Evolutionary conservation across 2,329 filamentous ascomycete genomes (phyloP).

Genomic region (Stachybotrys elegans): DNA sequence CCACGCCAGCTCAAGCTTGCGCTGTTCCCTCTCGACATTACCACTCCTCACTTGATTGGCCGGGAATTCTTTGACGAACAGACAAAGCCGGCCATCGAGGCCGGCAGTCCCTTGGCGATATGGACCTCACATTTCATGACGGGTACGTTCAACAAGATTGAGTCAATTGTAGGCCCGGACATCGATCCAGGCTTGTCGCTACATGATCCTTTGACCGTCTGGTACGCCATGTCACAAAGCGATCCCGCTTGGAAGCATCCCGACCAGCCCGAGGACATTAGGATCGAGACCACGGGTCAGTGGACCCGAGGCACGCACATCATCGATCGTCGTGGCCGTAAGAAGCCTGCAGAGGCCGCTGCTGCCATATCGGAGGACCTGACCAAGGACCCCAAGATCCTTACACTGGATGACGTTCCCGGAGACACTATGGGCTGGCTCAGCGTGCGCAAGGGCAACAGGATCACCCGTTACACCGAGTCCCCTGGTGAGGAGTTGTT

Average conservation of each 20-base stretch:
- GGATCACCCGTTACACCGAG: slow-evolving; percentile 66
- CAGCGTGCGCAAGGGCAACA: slow-evolving; percentile 68
- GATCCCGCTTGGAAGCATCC: slow-evolving; percentile 54
- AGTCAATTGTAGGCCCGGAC: slow-evolving; percentile 53
- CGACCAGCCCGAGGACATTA: slow-evolving; percentile 68
- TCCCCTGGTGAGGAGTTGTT: slow-evolving; percentile 66
- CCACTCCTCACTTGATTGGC: slow-evolving; percentile 62
- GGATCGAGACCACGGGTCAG: slow-evolving; percentile 84
- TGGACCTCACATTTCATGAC: slow-evolving; percentile 70
- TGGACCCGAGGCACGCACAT: slow-evolving; percentile 94
- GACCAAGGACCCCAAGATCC: slow-evolving; percentile 32
- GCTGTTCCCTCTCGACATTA: slow-evolving; percentile 74
- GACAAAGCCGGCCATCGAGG: slow-evolving; percentile 49
- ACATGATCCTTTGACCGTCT: slow-evolving; percentile 75
- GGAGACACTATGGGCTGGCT: slow-evolving; percentile 77
- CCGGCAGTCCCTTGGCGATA: slow-evolving; percentile 65
- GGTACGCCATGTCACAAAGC: slow-evolving; percentile 65
- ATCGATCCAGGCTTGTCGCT: slow-evolving; percentile 58
- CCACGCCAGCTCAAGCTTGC: slow-evolving; percentile 60
- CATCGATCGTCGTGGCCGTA: slow-evolving; percentile 64
- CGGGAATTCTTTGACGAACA: slow-evolving; percentile 53
- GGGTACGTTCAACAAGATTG: slow-evolving; percentile 66
- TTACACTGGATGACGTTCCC: slow-evolving; percentile 45
- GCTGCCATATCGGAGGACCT: slow-evolving; percentile 35
- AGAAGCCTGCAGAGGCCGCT: slow-evolving; percentile 42